Evolutionary conservation across 352 stramenopile species (phyloP).

Genomic region (Pelagophyceae sp.): DNA sequence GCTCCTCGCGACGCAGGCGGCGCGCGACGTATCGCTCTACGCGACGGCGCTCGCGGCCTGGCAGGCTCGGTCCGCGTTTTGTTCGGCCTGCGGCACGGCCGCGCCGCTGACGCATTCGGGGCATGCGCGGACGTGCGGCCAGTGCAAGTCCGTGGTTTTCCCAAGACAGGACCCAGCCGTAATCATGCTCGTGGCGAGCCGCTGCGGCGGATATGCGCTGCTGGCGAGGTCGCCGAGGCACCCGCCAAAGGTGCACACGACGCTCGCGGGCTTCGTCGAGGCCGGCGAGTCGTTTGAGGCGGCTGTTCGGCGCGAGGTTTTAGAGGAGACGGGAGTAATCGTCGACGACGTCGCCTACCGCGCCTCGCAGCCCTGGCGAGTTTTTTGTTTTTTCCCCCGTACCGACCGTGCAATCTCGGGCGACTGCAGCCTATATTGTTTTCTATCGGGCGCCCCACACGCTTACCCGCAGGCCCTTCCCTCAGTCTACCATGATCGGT

Average conservation of each 20-base stretch:
- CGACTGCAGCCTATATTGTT: too few relatives aligned
- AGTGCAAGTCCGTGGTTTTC: slow-evolving; percentile 36
- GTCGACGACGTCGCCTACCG: slow-evolving; percentile 46
- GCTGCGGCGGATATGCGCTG: slow-evolving; percentile 33
- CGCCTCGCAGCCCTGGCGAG: slow-evolving; percentile 48
- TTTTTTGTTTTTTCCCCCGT: too few relatives aligned
- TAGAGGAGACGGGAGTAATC: slow-evolving; percentile 45
- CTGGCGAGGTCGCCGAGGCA: slow-evolving; percentile 44
- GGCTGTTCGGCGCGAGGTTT: slow-evolving; percentile 43
- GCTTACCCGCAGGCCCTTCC: slow-evolving; percentile 43
- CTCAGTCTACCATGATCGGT: slow-evolving; percentile 47
- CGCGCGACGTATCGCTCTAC: slow-evolving; percentile 48
- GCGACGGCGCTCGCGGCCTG: slow-evolving; percentile 45
- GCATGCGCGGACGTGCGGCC: slow-evolving; percentile 37
- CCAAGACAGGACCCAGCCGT: slow-evolving; percentile 51
- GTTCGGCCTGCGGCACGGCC: slow-evolving; percentile 38
- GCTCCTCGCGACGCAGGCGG: slow-evolving; percentile 32
- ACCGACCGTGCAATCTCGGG: background rate
- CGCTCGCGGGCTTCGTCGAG: slow-evolving; percentile 54
- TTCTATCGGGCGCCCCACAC: too few relatives aligned
- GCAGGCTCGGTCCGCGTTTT: slow-evolving; percentile 39
- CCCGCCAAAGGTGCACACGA: slow-evolving; percentile 43
- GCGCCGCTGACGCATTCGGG: slow-evolving; percentile 37
- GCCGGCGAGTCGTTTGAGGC: slow-evolving; percentile 51
- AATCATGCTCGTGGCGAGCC: slow-evolving; percentile 42